Conservation (phyloP, 106 monocot species). For the Iris macrosiphon region DNA sequence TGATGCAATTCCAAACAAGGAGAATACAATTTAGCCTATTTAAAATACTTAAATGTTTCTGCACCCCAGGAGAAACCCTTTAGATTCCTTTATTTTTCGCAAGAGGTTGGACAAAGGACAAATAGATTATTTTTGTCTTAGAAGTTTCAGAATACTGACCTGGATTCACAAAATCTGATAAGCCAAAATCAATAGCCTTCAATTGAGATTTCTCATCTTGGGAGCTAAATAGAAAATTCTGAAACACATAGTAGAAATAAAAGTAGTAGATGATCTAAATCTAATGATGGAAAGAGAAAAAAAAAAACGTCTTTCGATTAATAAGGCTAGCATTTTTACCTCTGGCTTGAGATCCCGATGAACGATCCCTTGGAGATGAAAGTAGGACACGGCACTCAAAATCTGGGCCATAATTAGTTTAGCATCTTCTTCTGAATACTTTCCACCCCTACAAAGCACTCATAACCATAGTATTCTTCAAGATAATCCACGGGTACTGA, state of each 20-base stretch:
- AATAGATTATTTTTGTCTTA: too few species aligned
- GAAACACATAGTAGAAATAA: background rate
- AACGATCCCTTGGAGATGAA: slow-evolving; percentile 82
- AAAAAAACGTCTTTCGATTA: background rate
- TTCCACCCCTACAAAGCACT: slow-evolving; percentile 44
- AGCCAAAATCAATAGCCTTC: slow-evolving; percentile 72
- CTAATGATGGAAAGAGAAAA: background rate
- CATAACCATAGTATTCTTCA: background rate
- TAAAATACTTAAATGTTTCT: too few species aligned
- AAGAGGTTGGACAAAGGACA: too few species aligned
- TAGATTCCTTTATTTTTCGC: too few species aligned
- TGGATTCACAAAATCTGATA: slow-evolving; percentile 69
- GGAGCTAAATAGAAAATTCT: slow-evolving; percentile 67
- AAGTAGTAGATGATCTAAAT: background rate
- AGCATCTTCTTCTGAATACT: slow-evolving; percentile 83
- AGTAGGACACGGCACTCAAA: slow-evolving; percentile 64
- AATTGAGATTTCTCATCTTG: slow-evolving; percentile 51
- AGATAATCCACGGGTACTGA: too few species aligned
- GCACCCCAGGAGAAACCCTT: too few species aligned
- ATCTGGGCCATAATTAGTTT: slow-evolving; percentile 67
- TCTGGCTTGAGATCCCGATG: slow-evolving; percentile 94
- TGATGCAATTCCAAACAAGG: too few species aligned
- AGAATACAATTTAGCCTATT: too few species aligned
- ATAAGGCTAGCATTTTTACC: slow-evolving; percentile 22
- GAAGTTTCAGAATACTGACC: slow-evolving; percentile 22